phyloP scores from a whole-genome alignment of 352 stramenopile genomes.

The Pythium phragmiticola region DNA sequence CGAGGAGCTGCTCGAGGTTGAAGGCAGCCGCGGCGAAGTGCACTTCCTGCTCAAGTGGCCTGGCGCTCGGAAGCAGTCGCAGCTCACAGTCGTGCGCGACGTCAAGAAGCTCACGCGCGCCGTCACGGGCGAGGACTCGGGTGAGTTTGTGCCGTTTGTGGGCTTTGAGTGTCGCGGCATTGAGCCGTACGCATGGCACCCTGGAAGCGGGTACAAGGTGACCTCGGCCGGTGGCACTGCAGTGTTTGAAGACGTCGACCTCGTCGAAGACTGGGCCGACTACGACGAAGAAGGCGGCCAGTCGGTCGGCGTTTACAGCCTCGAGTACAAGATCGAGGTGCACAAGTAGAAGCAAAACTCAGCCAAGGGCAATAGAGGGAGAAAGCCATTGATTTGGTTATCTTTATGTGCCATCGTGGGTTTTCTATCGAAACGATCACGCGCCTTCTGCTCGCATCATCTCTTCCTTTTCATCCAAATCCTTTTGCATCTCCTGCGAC shows the following conservation, averaged over 20 bases:
- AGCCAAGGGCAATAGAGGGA: not conserved
- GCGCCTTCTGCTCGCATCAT: constrained; percentile 42
- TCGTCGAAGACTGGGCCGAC: constrained; percentile 84
- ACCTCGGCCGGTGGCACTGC: constrained; percentile 53
- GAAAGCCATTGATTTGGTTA: no score
- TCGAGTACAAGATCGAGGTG: constrained; percentile 83
- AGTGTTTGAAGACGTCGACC: constrained; percentile 78
- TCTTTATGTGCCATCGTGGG: not conserved
- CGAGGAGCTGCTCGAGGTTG: constrained; percentile 71
- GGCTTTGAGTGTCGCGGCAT: constrained; percentile 86
- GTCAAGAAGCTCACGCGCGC: constrained; percentile 84
- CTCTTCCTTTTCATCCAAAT: constrained; percentile 77
- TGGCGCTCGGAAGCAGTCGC: constrained; percentile 71
- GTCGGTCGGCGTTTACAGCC: constrained; percentile 70
- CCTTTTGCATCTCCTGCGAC: constrained; percentile 76
- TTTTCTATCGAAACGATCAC: not conserved
- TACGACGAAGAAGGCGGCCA: constrained; percentile 82
- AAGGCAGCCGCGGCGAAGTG: constrained; percentile 65
- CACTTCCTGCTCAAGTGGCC: constrained; percentile 89
- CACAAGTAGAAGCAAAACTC: constrained; percentile 50
- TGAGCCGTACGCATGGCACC: constrained; percentile 80
- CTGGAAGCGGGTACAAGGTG: constrained; percentile 74
- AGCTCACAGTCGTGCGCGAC: constrained; percentile 82
- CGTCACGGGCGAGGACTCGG: constrained; percentile 57
- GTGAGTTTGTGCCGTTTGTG: constrained; percentile 77